Conservation (phyloP, 495 filamentous ascomycete species). For the Apiosordaria backusii region DNA sequence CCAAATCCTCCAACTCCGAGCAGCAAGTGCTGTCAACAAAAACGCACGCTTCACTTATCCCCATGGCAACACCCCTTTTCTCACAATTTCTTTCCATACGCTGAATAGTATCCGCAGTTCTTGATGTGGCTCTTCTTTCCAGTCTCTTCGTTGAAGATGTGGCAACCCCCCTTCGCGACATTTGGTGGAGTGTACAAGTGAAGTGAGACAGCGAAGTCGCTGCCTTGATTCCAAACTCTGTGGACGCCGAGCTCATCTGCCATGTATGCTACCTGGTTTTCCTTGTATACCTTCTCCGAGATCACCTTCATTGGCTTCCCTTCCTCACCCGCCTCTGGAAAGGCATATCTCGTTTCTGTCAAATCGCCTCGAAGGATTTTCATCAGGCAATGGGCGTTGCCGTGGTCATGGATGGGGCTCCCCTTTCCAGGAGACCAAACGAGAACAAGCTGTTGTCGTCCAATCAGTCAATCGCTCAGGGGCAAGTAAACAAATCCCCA, state of each 20-base stretch:
- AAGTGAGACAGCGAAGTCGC: conserved; percentile 76
- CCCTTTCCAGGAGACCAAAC: conserved; percentile 92
- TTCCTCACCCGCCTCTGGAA: conserved; percentile 56
- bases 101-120: conserved; percentile 61
- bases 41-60: background rate
- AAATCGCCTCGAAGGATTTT: conserved; percentile 71
- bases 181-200: conserved; percentile 92
- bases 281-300: conserved; percentile 51
- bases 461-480: conserved; percentile 11
- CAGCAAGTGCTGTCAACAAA: background rate
- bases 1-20: background rate
- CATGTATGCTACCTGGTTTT: conserved; percentile 44
- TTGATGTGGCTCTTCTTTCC: conserved; percentile 67
- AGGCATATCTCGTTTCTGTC: conserved; percentile 74
- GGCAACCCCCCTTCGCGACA: conserved; percentile 68
- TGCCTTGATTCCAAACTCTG: conserved; percentile 70
- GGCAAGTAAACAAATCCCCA: conserved; percentile 13
- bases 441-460: conserved; percentile 62
- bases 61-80: background rate
- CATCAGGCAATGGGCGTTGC: conserved; percentile 73
- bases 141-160: conserved; percentile 67
- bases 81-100: conserved; percentile 47
- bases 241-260: conserved; percentile 68
- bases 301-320: conserved; percentile 52
- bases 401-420: conserved; percentile 84